Evolutionary conservation across 2,329 filamentous ascomycete genomes (phyloP).

Genomic region (Rasamsonia emersonii): DNA sequence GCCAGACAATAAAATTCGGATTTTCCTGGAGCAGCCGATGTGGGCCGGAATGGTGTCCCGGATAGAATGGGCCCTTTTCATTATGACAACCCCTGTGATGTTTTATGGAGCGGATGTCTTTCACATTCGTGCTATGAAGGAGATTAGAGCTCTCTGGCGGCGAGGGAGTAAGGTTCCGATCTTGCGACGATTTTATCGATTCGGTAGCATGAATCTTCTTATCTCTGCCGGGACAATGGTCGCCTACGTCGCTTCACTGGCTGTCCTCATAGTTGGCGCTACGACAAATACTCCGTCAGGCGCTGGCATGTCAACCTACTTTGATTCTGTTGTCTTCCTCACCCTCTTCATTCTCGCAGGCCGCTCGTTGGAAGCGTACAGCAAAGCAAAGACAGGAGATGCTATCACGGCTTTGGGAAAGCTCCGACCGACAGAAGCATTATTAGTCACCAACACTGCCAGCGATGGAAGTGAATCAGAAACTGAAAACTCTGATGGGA

Average conservation of each 20-base stretch:
- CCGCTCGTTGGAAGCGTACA: constrained; percentile 62
- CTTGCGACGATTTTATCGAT: constrained; percentile 72
- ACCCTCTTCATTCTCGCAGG: constrained; percentile 75
- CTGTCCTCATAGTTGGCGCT: constrained; percentile 59
- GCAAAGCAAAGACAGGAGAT: constrained; percentile 82
- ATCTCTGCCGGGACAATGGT: constrained; percentile 83
- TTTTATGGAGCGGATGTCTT: constrained; percentile 81
- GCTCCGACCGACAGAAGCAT: constrained; percentile 66
- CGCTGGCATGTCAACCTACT: constrained; percentile 60
- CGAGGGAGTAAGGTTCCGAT: constrained; percentile 64
- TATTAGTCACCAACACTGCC: constrained; percentile 45
- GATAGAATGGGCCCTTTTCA: constrained; percentile 69
- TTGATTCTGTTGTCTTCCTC: constrained; percentile 86
- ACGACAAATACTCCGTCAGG: constrained; percentile 26
- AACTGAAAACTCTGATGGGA: constrained; percentile 4
- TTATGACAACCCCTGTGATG: constrained; percentile 78
- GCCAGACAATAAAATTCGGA: constrained; percentile 47
- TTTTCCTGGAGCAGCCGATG: constrained; percentile 63
- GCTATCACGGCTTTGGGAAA: constrained; percentile 73
- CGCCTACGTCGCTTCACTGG: constrained; percentile 75
- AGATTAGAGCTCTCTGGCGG: constrained; percentile 69
- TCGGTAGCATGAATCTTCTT: constrained; percentile 93
- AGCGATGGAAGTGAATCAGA: constrained; percentile 2
- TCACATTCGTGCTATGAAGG: constrained; percentile 69
- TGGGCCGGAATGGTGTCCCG: constrained; percentile 62